phyloP scores from a whole-genome alignment of 2,329 filamentous ascomycete species.

The Fusarium setosum region DNA sequence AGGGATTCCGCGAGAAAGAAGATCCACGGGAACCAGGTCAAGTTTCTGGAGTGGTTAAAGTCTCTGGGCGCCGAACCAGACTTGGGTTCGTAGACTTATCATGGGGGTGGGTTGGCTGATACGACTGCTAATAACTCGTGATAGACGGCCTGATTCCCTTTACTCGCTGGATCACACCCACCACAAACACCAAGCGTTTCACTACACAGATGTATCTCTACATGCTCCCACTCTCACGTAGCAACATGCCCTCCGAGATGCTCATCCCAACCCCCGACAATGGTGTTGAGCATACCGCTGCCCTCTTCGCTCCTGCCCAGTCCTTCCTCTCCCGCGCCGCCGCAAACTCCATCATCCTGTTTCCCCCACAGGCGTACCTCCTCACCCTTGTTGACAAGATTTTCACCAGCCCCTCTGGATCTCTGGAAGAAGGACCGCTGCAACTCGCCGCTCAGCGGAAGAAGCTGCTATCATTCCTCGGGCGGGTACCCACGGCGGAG shows the following conservation, averaged over 20 bases:
- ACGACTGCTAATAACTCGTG: constrained; percentile 10
- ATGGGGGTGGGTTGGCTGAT: not conserved
- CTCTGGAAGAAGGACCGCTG: constrained; percentile 39
- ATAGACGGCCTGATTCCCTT: constrained; percentile 79
- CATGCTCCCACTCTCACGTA: constrained; percentile 71
- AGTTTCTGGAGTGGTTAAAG: constrained; percentile 74
- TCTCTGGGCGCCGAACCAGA: constrained; percentile 71
- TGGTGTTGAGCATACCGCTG: constrained; percentile 74
- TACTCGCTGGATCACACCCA: constrained; percentile 91
- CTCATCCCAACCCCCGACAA: constrained; percentile 79
- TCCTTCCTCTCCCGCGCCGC: constrained; percentile 76
- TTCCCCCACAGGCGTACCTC: constrained; percentile 89
- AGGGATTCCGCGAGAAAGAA: constrained; percentile 73
- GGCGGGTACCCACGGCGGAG: constrained; percentile 54
- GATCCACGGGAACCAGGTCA: constrained; percentile 74
- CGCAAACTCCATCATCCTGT: constrained; percentile 79
- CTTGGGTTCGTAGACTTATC: constrained; percentile 61
- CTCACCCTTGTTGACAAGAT: constrained; percentile 68
- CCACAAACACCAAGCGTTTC: constrained; percentile 79
- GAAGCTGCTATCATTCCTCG: constrained; percentile 65
- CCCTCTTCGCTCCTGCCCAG: constrained; percentile 77
- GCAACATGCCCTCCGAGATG: constrained; percentile 55
- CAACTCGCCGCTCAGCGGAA: constrained; percentile 62
- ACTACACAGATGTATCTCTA: constrained; percentile 98
- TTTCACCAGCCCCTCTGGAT: constrained; percentile 52